Conservation (phyloP, 2,329 filamentous ascomycete genomes). For the Aspergillus felis region DNA sequence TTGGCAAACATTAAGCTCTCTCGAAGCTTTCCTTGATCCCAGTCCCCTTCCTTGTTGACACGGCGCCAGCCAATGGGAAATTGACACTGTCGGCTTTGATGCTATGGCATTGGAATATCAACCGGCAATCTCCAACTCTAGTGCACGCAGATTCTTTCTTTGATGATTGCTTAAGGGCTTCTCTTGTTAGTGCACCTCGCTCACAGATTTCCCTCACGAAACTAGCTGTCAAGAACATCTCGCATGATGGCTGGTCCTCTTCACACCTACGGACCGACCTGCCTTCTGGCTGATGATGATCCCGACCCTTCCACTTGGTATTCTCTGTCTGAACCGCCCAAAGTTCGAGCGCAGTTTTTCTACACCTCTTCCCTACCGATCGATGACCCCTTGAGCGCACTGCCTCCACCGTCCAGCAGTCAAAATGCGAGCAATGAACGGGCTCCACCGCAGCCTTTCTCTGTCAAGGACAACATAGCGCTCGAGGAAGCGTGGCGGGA, state of each 20-base stretch:
- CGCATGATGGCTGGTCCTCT: conserved; percentile 37
- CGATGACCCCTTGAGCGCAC: conserved; percentile 79
- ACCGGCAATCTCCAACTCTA: not conserved
- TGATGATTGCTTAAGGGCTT: not conserved
- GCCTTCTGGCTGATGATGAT: conserved; percentile 44
- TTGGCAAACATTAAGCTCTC: not conserved
- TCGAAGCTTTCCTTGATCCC: conserved; percentile 3
- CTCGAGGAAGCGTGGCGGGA: conserved; percentile 74
- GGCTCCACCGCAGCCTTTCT: conserved; percentile 71
- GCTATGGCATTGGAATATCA: not conserved
- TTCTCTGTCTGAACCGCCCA: conserved; percentile 50
- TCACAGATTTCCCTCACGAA: not conserved
- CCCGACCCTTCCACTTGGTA: conserved; percentile 30
- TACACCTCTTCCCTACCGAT: conserved; percentile 79
- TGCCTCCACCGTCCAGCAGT: conserved; percentile 50
- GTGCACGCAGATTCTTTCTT: not conserved
- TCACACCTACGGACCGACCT: conserved; percentile 61
- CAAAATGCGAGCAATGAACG: conserved; percentile 49
- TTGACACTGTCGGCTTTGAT: not conserved
- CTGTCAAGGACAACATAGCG: conserved; percentile 70
- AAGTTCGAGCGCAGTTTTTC: conserved; percentile 70
- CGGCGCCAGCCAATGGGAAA: not conserved
- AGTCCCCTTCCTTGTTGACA: conserved; percentile 14
- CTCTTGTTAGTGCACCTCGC: not conserved
- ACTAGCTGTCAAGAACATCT: not conserved